Evolutionary conservation across 2,329 filamentous ascomycete species (phyloP), one percentile per base, ranked within the genome.

Genomic region (Ophiostoma australiae): DNA sequence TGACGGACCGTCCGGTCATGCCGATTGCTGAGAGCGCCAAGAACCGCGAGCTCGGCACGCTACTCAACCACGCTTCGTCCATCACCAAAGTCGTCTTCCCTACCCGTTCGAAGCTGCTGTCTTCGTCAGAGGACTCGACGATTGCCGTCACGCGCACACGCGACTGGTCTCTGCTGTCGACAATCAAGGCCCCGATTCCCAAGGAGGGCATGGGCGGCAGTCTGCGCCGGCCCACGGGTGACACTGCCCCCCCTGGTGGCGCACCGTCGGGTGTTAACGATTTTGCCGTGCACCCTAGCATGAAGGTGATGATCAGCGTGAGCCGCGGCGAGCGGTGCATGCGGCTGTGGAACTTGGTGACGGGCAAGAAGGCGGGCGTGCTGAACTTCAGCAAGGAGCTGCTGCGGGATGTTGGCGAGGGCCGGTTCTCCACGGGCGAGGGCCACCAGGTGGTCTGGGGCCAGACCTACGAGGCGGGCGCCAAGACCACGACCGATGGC

Each of bases 231-330:
- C 94, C 94, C 11, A 94, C 90, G 75, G 94, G 94, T 72, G 94
- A 97, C 79, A 98, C 94, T 23, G 93, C 93, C 8, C 89, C 91
- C 1, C 86, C 90, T 13, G 93, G 93, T 23, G 91, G 89, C 67
- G 88, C 91, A 35, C 94, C 94, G 0, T 87, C 90, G n/a, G 95
- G 95, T 23, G 88, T 98, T 75, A 98, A 97, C 79, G 92, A 94
- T 79, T 97, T 99, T 79, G 93, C 94, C 1, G 91, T 99, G 35
- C 95, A 99, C 79, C 94, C 95, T 0, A 96, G 92, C 79, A 92
- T 97, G 86, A 98, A 97, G 82, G 84, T 99, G 69, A 97, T 98
- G 92, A 88, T 99, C 72, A 96, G 89, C 76, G 93, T 98, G 10
- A 91, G 92, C 75, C 92, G 90, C 76, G 93, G 93, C 74, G 95